Base-by-base conservation (phyloP, 192 early-diverging fungal species). In the Geranomyces variabilis region DNA sequence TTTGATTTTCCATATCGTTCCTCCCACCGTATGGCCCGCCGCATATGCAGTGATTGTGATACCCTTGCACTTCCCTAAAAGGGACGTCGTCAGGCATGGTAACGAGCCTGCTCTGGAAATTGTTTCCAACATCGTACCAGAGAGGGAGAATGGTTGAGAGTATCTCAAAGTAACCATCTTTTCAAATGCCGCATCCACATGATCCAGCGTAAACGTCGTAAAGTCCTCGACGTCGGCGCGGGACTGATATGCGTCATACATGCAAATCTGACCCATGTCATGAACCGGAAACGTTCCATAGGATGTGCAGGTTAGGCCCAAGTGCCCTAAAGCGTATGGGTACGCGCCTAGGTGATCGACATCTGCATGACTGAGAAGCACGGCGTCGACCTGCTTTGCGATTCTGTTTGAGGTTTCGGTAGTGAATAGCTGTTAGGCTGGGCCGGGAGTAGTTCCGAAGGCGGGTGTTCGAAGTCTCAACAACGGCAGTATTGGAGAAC, bases 1-100 rank as follows among this genome's bases (percentile, higher is more conserved):
- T 73, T 90, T 91, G 62, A 99, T 94, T 58, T 92, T 94, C 97
- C 97, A 99, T 48, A 99, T 83, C 0, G 96, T 94, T 22, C 97
- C 97, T 68, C 97, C 97, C 30, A 99, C 83, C 0, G 97, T 90
- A 73, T 98, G 96, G 10, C 95, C 97, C 1, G 96, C 97, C 19
- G 89, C 78, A 78, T 93, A 92, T 8, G 97, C 93, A 7, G 95
- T 96, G 33, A 99, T 87, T 0, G 89, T 90, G 14, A 97, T 95
- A 4, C 91, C 91, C 67, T 89, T 77, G 77, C 90, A 90, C 58
- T 94, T 94, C 0, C 89, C 91, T 76, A 41, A 22, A 62, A 41
- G 3, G 36, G 10, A 41, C 36, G 10, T 7, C 36, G 36, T 41
- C 36, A 41, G 36, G 36, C 3, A 41, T 41, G 36, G 36, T 41